Conservation (phyloP, 2,329 filamentous ascomycete species). For the Aureobasidium musti region DNA sequence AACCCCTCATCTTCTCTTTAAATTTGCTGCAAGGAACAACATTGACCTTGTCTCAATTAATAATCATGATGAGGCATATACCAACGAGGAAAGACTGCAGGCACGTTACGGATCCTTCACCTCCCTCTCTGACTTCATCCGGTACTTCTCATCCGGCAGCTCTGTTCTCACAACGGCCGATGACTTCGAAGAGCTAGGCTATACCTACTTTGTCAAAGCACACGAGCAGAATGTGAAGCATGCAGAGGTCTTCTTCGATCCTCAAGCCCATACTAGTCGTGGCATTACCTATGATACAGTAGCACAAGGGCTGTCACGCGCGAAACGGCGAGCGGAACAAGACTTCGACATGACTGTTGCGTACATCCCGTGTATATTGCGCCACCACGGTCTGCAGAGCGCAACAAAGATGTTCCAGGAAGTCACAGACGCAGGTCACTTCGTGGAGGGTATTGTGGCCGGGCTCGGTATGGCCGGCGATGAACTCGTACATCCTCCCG, state of each 20-base stretch:
- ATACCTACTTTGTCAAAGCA: constrained; percentile 17
- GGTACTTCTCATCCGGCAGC: constrained; percentile 17
- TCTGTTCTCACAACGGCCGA: constrained; percentile 8
- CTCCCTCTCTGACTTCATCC: constrained; percentile 20
- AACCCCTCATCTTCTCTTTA: constrained; percentile 11
- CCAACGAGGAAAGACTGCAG: constrained; percentile 11
- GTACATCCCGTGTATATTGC: constrained; percentile 30
- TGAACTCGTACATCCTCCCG: constrained; percentile 26
- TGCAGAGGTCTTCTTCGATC: constrained; percentile 33
- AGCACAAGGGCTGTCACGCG: constrained; percentile 27
- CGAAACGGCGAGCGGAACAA: constrained; percentile 27
- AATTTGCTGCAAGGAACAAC: constrained; percentile 16
- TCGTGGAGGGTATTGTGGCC: constrained; percentile 1
- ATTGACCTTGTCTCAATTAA: constrained; percentile 4
- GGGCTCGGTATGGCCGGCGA: constrained; percentile 25
- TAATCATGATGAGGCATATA: background rate
- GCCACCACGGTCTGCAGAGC: constrained; percentile 19
- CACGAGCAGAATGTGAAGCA: constrained; percentile 21
- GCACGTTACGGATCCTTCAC: constrained; percentile 21
- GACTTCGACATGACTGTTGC: constrained; percentile 26
- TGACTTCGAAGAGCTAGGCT: constrained; percentile 22
- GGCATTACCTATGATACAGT: constrained; percentile 28
- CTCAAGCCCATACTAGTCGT: constrained; percentile 30
- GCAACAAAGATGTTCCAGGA: constrained; percentile 7
- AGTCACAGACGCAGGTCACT: constrained; percentile 4